Evolutionary conservation across 164 flowering plant genomes (phyloP), one percentile per base, ranked within the genome.

Genomic region (Tinospora cordifolia): DNA sequence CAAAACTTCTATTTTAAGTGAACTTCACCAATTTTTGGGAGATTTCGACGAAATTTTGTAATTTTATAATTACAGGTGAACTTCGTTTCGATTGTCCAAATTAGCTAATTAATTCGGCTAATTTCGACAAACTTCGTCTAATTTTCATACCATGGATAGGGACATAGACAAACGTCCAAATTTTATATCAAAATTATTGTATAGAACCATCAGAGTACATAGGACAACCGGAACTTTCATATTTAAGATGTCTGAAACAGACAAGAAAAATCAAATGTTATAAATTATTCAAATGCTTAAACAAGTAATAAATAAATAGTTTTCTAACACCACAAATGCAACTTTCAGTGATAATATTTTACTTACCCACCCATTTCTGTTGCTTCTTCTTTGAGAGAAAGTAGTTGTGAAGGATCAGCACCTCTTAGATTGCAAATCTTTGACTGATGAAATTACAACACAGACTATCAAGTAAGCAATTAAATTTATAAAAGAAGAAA

Each of bases 311-410:
- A 51, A 22, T n/a, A n/a, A 17, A 51, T 15, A 1, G 7, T 51
- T 51, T 51, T 9, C 19, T 51, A 19, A 51, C 17, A 11, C 7
- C 63, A 60, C 14, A 51, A 41, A 34, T 36, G 47, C 34, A 63
- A 22, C 3, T 39, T 19, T 26, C 15, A 10, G 0, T 14, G 19
- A 26, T 11, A 21, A 8, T 62, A 65, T 15, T 41, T 22, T 71
- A 93, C 98, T 83, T 71, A 93, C 97, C 98, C 98, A 69, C 98
- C 98, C 91, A 90, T 85, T 81, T 92, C 98, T 26, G 91, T 71
- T 38, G 90, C 62, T 80, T 90, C 98, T 78, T 94, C 98, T 79
- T 79, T 87, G 78, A 3, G 60, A 25, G 83, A 79, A 60, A 86
- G 80, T 62, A 91, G 73, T 26, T 79, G 82, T 51, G 73, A 62